A percentile compares a stretch with the other conserved stretches of the same genome.
Conservation (phyloP, 1,284 basidiomycete species). For the Leccinum pseudoinsigne region DNA sequence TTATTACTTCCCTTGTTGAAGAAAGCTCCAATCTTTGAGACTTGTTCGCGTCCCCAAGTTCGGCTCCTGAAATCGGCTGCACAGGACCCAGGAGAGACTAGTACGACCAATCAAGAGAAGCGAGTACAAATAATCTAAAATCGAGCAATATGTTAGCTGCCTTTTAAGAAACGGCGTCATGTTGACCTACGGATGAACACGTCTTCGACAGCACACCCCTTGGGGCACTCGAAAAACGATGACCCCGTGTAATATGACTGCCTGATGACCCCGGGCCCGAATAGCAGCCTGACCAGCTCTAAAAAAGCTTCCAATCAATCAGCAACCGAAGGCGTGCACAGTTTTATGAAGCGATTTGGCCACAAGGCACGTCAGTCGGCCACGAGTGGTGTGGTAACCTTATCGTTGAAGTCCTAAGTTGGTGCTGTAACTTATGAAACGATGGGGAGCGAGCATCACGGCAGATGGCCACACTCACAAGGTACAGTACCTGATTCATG, state of each 20-base stretch:
- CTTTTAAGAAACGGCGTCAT: slow-evolving; percentile 38
- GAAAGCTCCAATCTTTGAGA: background rate
- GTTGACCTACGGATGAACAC: slow-evolving; percentile 28
- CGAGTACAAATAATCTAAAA: background rate
- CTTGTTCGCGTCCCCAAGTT: slow-evolving; percentile 4
- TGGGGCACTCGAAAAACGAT: background rate
- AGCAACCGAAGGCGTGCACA: slow-evolving; percentile 45
- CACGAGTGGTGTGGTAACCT: slow-evolving; percentile 58
- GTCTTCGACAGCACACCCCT: background rate
- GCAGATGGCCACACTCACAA: slow-evolving; percentile 34
- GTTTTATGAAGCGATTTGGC: background rate
- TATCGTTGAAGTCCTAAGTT: background rate
- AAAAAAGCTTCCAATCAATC: slow-evolving; percentile 73
- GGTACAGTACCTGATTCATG: slow-evolving; percentile 50
- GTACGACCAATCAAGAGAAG: background rate
- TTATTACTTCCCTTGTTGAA: background rate
- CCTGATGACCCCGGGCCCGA: background rate
- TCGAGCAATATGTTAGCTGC: slow-evolving; percentile 36
- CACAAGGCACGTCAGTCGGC: slow-evolving; percentile 54
- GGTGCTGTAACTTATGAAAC: slow-evolving; percentile 5
- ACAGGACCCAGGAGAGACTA: background rate
- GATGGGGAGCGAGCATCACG: slow-evolving; percentile 35
- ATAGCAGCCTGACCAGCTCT: slow-evolving; percentile 30
- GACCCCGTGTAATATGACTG: slow-evolving; percentile 49
- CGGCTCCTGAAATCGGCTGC: slow-evolving; percentile 1